Percentiles rank a stretch among this genome's conserved stretches.
phyloP scores from a whole-genome alignment of 805 yeast genomes.

The Wickerhamiella galacta region DNA sequence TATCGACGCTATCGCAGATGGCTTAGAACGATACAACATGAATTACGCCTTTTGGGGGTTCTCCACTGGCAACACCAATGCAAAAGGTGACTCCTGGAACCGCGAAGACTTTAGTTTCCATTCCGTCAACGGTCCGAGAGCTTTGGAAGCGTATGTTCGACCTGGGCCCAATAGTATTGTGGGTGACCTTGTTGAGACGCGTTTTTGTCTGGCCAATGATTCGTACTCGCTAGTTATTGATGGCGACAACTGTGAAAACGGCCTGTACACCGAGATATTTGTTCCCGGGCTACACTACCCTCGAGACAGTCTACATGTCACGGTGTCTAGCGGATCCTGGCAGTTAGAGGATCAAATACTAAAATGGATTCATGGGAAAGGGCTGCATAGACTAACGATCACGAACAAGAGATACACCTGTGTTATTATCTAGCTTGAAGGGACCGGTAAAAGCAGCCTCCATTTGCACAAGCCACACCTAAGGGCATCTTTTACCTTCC shows the following conservation, averaged over 20 bases:
- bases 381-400: slow-evolving; percentile 19
- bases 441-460: no score
- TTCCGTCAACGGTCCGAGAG: slow-evolving; percentile 46
- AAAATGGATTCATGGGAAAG: slow-evolving; percentile 52
- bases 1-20: slow-evolving; percentile 61
- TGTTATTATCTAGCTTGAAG: no score
- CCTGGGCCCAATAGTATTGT: slow-evolving; percentile 42
- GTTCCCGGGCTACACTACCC: slow-evolving; percentile 60
- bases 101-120: slow-evolving; percentile 80
- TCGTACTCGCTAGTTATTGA: slow-evolving; percentile 8
- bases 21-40: slow-evolving; percentile 54
- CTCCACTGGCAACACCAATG: slow-evolving; percentile 48
- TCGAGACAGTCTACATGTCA: slow-evolving; percentile 30
- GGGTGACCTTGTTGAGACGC: slow-evolving; percentile 9
- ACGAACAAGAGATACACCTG: slow-evolving; percentile 5
- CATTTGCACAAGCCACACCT: no score
- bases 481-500: no score
- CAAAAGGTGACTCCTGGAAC: slow-evolving; percentile 84
- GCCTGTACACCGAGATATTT: slow-evolving; percentile 33
- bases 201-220: slow-evolving; percentile 10
- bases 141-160: slow-evolving; percentile 47
- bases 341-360: slow-evolving; percentile 37
- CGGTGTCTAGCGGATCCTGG: slow-evolving; percentile 39
- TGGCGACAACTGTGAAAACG: slow-evolving; percentile 5
- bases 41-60: slow-evolving; percentile 79